A percentile compares a stretch with the other conserved stretches of the same genome.
These are phyloP conservation scores for Alternaria sp. DNA, from an alignment of 2,329 filamentous ascomycete species.

Conservation along the genomic window DNA sequence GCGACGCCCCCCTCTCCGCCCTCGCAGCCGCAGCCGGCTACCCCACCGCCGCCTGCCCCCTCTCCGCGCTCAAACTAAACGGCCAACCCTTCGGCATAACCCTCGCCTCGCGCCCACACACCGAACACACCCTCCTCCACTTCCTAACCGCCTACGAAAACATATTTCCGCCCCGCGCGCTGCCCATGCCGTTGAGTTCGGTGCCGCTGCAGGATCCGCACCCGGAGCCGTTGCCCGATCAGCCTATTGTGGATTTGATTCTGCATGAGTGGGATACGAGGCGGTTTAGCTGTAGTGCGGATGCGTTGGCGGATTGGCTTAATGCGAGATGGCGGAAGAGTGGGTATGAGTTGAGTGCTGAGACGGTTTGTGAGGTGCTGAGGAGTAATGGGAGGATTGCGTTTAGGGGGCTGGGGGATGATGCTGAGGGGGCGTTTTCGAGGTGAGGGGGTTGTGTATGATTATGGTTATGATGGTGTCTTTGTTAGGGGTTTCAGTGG, in stretches of 20 bases:
- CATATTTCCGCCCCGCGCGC: constrained; percentile 41
- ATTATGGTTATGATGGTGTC: neutral
- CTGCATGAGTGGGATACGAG: constrained; percentile 45
- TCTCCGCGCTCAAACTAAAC: constrained; percentile 44
- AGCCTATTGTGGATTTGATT: constrained; percentile 42
- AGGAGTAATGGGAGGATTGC: constrained; percentile 44
- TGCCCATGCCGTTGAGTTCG: constrained; percentile 36
- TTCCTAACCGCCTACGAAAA: constrained; percentile 47
- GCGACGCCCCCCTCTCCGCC: constrained; percentile 44
- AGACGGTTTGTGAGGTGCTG: constrained; percentile 45
- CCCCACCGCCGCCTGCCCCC: constrained; percentile 43
- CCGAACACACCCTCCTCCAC: constrained; percentile 42
- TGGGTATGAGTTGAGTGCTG: constrained; percentile 41
- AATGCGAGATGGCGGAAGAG: constrained; percentile 45
- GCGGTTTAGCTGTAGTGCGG: constrained; percentile 38
- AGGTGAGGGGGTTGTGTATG: constrained; percentile 2
- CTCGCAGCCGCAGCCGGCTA: constrained; percentile 46
- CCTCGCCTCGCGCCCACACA: constrained; percentile 39
- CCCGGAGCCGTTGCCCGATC: constrained; percentile 38
- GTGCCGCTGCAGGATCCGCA: constrained; percentile 37
- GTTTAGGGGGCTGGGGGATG: constrained; percentile 45
- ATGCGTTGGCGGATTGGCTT: constrained; percentile 45
- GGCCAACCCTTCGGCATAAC: constrained; percentile 47
- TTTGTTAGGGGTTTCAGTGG: too few species aligned
- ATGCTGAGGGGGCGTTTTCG: constrained; percentile 41